Evolutionary conservation across 768 basidiomycete species (phyloP).

Genomic region (Auricularia auricula-judae): DNA sequence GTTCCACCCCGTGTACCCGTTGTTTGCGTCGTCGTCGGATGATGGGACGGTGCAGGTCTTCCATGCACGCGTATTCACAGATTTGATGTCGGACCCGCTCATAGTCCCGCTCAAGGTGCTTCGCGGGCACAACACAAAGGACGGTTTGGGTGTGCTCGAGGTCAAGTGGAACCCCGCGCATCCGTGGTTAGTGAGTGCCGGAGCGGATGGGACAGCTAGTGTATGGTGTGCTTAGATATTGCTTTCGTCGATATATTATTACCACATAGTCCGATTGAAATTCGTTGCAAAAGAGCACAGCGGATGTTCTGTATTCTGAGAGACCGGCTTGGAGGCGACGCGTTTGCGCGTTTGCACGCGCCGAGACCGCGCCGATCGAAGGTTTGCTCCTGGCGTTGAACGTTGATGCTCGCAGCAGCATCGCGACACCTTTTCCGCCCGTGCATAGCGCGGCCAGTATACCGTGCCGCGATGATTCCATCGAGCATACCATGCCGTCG

Average conservation of each 20-base stretch:
- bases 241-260: neutral
- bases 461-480: neutral
- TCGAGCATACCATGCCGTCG: neutral
- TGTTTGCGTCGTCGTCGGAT: slow-evolving; percentile 94
- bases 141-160: slow-evolving; percentile 86
- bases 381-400: too few relatives aligned
- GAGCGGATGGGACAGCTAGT: slow-evolving; percentile 79
- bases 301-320: too few relatives aligned
- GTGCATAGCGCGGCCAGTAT: neutral
- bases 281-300: too few relatives aligned
- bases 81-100: slow-evolving; percentile 92
- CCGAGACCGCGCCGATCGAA: too few relatives aligned
- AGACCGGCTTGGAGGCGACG: too few relatives aligned
- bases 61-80: slow-evolving; percentile 89
- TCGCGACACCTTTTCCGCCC: neutral
- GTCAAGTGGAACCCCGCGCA: slow-evolving; percentile 80
- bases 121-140: slow-evolving; percentile 75
- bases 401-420: too few relatives aligned
- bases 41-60: slow-evolving; percentile 96
- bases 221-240: slow-evolving; percentile 46
- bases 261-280: neutral
- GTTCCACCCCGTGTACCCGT: slow-evolving; percentile 89
- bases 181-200: slow-evolving; percentile 88
- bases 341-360: too few relatives aligned
- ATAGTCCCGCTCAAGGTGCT: slow-evolving; percentile 97